Base-by-base conservation (phyloP, 2,329 filamentous ascomycete genomes). In the Aspergillus terreus region DNA sequence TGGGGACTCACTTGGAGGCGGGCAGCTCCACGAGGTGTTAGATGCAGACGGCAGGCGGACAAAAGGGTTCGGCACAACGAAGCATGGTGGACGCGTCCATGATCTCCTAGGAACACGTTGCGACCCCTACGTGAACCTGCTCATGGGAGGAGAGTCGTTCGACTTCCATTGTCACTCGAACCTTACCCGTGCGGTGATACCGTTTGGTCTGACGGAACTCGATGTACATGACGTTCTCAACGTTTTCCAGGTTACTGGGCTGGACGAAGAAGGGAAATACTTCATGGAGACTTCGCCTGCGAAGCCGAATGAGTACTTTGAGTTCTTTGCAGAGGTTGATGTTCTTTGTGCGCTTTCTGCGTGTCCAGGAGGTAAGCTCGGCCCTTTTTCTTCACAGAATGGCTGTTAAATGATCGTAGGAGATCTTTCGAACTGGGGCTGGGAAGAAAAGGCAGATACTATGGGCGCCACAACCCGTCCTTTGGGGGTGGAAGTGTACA, bases 151-250 rank as follows among this genome's bases (percentile, higher is more conserved):
- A n/a, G 78, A 82, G 46, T 77, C 78, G 30, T 94, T 90, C 66
- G 86, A 94, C 67, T 92, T 82, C 68, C 88, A 94, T 67, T 95
- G 90, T 68, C 89, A 92, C 64, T 90, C 86, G 1, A 95, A 95
- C 67, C 79, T 95, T 10, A 83, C 82, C 1, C 82, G 90, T 4
- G 87, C 90, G 0, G 82, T 94, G 2, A 55, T 85, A 1, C 84
- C 85, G 0, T 84, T 78, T 54, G 87, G 88, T 0, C 68, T 94
- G 40, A 79, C 76, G 4, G 90, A 94, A 70, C 75, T 76, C 27
- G 88, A 94, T 64, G 83, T 94, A 1, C 90, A 95, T 63, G 89
- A 95, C 66, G 89, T 95, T 0, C 78, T 95, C 49, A 95, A 95
- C 63, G 77, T 95, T 3, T 94, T 95, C 65, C 90, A 95, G 68